phyloP scores from a whole-genome alignment of 352 stramenopile genomes.

The Hyaloperonospora brassicae region DNA sequence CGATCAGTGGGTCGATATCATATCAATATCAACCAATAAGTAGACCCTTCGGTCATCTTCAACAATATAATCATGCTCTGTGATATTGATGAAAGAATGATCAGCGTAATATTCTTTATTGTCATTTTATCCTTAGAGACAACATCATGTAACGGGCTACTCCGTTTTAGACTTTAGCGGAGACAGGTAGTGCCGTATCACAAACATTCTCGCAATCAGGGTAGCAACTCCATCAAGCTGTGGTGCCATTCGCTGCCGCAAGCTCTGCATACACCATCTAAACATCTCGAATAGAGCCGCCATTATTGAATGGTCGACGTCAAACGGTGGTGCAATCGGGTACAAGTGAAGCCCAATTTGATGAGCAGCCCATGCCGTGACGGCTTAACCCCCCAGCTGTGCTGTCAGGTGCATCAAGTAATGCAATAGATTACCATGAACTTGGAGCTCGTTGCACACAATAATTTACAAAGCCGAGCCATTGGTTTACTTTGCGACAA shows the following conservation, averaged over 20 bases:
- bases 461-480: conserved; percentile 15
- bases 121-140: too few species aligned
- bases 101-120: too few species aligned
- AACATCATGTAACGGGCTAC: too few species aligned
- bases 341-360: conserved; percentile 53
- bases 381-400: conserved; percentile 35
- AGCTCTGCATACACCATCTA: conserved; percentile 62
- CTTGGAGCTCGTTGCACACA: conserved; percentile 52
- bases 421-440: conserved; percentile 56
- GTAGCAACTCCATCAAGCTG: conserved; percentile 44
- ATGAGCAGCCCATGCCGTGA: conserved; percentile 43
- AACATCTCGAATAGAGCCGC: conserved; percentile 59
- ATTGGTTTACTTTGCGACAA: conserved; percentile 15
- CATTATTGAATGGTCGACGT: conserved; percentile 37
- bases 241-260: conserved; percentile 44
- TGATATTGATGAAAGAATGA: too few species aligned
- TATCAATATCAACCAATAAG: too few species aligned
- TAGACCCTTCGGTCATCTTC: too few species aligned
- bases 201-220: conserved; percentile 54
- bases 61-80: too few species aligned
- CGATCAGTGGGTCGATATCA: too few species aligned
- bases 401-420: conserved; percentile 50
- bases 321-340: conserved; percentile 33
- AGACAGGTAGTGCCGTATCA: conserved; percentile 40
- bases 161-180: too few species aligned